Evolutionary conservation across 495 filamentous ascomycete genomes (phyloP).

Genomic region (Amphirosellinia nigrospora): DNA sequence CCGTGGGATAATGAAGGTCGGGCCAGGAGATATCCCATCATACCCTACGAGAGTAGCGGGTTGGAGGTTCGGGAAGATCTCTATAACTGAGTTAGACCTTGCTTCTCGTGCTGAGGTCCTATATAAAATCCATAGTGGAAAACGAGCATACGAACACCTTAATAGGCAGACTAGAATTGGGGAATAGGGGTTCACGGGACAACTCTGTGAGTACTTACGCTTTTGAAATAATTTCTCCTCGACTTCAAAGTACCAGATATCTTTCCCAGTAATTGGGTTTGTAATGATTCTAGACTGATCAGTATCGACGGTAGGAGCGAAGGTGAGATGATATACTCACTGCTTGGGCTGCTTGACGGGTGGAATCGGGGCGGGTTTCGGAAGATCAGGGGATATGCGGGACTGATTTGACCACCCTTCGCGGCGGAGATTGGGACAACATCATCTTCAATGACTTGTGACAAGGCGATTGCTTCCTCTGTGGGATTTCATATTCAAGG

Average conservation of each 20-base stretch:
- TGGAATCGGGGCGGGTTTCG: constrained; percentile 53
- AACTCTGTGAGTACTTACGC: background rate
- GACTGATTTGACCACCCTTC: constrained; percentile 26
- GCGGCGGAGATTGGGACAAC: background rate
- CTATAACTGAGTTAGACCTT: background rate
- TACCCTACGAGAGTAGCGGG: constrained; percentile 56
- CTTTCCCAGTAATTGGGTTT: constrained; percentile 39
- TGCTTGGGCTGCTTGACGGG: constrained; percentile 49
- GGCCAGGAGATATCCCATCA: constrained; percentile 60
- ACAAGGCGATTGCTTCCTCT: constrained; percentile 8
- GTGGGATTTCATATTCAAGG: constrained; percentile 15
- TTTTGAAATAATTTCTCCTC: constrained; percentile 53
- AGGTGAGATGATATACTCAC: constrained; percentile 34
- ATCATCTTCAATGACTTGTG: background rate
- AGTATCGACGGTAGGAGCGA: background rate
- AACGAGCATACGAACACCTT: background rate
- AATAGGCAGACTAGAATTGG: background rate
- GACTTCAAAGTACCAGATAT: constrained; percentile 53
- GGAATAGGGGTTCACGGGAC: background rate
- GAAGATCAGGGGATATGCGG: constrained; percentile 52
- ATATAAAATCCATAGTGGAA: background rate
- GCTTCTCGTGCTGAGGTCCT: background rate
- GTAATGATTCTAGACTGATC: constrained; percentile 30
- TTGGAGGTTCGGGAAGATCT: constrained; percentile 55
- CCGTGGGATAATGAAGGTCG: constrained; percentile 51